Conservation (phyloP, 1,139 yeast genomes). For the Candida frijolesensis region DNA sequence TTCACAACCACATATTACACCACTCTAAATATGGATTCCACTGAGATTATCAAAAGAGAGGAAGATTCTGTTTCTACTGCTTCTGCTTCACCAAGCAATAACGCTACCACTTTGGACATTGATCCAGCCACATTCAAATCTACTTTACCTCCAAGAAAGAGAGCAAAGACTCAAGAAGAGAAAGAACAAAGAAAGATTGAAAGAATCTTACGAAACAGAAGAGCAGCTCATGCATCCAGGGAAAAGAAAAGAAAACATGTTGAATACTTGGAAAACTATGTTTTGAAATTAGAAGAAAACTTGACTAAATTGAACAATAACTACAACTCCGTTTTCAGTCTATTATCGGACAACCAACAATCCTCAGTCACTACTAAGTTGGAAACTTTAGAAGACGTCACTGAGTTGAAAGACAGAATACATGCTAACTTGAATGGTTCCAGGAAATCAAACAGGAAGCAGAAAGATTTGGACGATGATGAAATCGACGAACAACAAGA, state of each 20-base stretch:
- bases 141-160: constrained; percentile 87
- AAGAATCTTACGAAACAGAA: constrained; percentile 87
- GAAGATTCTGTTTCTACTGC: constrained; percentile 5
- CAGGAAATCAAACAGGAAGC: constrained; percentile 10
- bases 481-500: constrained; percentile 16
- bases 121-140: constrained; percentile 30
- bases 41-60: not conserved
- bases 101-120: constrained; percentile 5
- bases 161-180: constrained; percentile 96
- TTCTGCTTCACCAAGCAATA: not conserved
- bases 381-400: constrained; percentile 25
- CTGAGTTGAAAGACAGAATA: constrained; percentile 36
- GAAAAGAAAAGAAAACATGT: constrained; percentile 95
- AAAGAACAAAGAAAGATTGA: constrained; percentile 95
- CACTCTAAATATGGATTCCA: constrained; percentile 4
- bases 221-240: constrained; percentile 97
- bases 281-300: constrained; percentile 49
- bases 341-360: constrained; percentile 20
- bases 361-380: constrained; percentile 14
- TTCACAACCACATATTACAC: not conserved
- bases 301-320: constrained; percentile 27
- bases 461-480: constrained; percentile 6
- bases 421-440: constrained; percentile 31
- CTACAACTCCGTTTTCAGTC: constrained; percentile 20
- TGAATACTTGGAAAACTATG: constrained; percentile 76